phyloP scores from a whole-genome alignment of 192 early-diverging fungal species.

The Rhizophagus clarus region DNA sequence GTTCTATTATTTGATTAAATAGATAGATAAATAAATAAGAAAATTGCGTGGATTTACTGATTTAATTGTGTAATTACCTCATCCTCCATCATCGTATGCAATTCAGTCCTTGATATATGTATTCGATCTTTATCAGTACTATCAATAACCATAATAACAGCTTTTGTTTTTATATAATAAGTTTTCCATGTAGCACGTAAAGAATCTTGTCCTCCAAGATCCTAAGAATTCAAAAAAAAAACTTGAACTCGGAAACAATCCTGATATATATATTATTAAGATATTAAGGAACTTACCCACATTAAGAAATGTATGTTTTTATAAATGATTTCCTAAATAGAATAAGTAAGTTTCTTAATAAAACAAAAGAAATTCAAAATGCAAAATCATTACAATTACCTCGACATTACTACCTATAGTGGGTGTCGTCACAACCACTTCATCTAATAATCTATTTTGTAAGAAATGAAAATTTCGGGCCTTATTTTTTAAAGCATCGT shows the following conservation, averaged over 20 bases:
- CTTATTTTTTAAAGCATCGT: background rate
- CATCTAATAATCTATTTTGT: slow-evolving; percentile 52
- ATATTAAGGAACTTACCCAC: slow-evolving; percentile 60
- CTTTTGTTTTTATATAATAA: slow-evolving; percentile 68
- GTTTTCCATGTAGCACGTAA: slow-evolving; percentile 67
- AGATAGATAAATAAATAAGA: background rate
- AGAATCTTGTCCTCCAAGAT: slow-evolving; percentile 65
- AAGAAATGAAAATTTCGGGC: too few species aligned
- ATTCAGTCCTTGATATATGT: slow-evolving; percentile 61
- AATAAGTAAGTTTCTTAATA: background rate
- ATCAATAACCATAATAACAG: slow-evolving; percentile 75
- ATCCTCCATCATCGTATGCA: slow-evolving; percentile 70
- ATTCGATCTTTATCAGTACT: slow-evolving; percentile 66
- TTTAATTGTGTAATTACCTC: slow-evolving; percentile 43
- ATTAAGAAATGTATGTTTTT: slow-evolving; percentile 72
- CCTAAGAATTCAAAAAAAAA: slow-evolving; percentile 36
- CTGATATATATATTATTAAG: background rate
- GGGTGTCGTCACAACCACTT: slow-evolving; percentile 66
- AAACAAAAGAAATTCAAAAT: background rate
- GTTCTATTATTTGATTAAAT: slow-evolving; percentile 40
- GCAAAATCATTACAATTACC: background rate
- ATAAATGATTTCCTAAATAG: slow-evolving; percentile 54
- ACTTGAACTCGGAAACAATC: background rate
- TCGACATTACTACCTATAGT: slow-evolving; percentile 76
- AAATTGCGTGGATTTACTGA: too few species aligned